Evolutionary conservation across 805 yeast genomes (phyloP).

Genomic region (Candida sonorensis): DNA sequence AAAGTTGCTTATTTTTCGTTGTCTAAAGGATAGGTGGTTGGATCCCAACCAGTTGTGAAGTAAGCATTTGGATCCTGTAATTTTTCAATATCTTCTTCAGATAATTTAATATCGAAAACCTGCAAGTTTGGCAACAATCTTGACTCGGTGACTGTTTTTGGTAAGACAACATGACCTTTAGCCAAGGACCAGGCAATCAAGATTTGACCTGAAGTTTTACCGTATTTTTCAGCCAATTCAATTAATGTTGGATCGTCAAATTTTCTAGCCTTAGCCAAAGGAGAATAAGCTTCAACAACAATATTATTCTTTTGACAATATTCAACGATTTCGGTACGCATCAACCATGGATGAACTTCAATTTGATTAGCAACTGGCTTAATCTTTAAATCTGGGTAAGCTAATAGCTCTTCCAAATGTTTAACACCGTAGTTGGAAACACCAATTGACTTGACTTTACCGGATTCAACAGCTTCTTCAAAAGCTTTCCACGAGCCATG

Average conservation of each 20-base stretch:
- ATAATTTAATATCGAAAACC: slow-evolving; percentile 35
- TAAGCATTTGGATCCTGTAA: slow-evolving; percentile 22
- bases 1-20: slow-evolving; percentile 5
- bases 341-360: slow-evolving; percentile 45
- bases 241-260: slow-evolving; percentile 36
- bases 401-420: slow-evolving; percentile 48
- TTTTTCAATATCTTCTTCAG: slow-evolving; percentile 28
- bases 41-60: slow-evolving; percentile 16
- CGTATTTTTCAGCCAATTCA: slow-evolving; percentile 41
- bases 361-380: slow-evolving; percentile 44
- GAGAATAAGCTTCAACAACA: slow-evolving; percentile 54
- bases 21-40: slow-evolving; percentile 15
- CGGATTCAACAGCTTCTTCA: slow-evolving; percentile 47
- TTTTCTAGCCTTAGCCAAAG: slow-evolving; percentile 50
- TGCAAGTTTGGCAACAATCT: slow-evolving; percentile 38
- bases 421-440: slow-evolving; percentile 57
- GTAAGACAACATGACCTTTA: slow-evolving; percentile 45
- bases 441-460: slow-evolving; percentile 48
- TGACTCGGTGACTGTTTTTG: slow-evolving; percentile 27
- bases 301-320: slow-evolving; percentile 41
- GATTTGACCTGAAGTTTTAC: slow-evolving; percentile 48
- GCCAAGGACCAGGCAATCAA: slow-evolving; percentile 62
- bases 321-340: slow-evolving; percentile 36
- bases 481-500: slow-evolving; percentile 48
- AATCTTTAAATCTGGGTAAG: slow-evolving; percentile 36